These are phyloP conservation scores for Globisporangium iwayamae DNA, from an alignment of 352 stramenopile species.

Conservation along the genomic window DNA sequence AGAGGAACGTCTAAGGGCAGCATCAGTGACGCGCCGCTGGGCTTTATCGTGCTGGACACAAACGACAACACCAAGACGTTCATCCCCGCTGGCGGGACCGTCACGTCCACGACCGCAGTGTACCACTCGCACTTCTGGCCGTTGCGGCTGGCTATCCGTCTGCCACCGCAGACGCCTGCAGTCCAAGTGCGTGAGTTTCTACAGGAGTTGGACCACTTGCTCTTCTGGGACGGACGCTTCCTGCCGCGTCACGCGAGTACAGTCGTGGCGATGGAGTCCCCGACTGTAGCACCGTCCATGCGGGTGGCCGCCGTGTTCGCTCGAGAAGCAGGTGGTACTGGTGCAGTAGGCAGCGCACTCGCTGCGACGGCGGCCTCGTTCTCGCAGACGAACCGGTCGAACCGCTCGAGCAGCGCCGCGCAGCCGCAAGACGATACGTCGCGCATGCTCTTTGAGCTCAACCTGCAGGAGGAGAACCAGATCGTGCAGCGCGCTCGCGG, in stretches of 20 bases:
- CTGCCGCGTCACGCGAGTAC: constrained; percentile 3
- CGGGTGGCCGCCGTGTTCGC: too few relatives aligned
- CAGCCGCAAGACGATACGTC: constrained; percentile 13
- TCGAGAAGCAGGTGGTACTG: not conserved
- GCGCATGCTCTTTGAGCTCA: constrained; percentile 40
- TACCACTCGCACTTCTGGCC: constrained; percentile 53
- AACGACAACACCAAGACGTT: constrained; percentile 57
- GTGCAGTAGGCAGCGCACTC: not conserved
- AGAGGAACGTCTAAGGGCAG: constrained; percentile 37
- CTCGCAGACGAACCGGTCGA: constrained; percentile 5
- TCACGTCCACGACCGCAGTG: constrained; percentile 47
- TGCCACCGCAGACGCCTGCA: constrained; percentile 31
- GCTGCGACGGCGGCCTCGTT: not conserved
- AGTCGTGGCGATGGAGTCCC: constrained; percentile 9
- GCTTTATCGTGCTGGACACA: constrained; percentile 64
- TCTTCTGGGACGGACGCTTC: constrained; percentile 35
- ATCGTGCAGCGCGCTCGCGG: constrained; percentile 47
- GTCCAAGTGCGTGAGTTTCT: constrained; percentile 49
- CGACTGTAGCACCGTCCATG: not conserved
- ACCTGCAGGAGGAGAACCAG: constrained; percentile 42
- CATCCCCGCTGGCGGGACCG: constrained; percentile 54
- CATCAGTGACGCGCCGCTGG: constrained; percentile 55
- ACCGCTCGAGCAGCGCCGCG: constrained; percentile 11
- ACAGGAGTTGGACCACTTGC: constrained; percentile 58
- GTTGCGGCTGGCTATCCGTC: constrained; percentile 43